These are phyloP conservation scores for Solanum sejunctum DNA, from an alignment of 257 asterid genomes.

Conservation along the genomic window DNA sequence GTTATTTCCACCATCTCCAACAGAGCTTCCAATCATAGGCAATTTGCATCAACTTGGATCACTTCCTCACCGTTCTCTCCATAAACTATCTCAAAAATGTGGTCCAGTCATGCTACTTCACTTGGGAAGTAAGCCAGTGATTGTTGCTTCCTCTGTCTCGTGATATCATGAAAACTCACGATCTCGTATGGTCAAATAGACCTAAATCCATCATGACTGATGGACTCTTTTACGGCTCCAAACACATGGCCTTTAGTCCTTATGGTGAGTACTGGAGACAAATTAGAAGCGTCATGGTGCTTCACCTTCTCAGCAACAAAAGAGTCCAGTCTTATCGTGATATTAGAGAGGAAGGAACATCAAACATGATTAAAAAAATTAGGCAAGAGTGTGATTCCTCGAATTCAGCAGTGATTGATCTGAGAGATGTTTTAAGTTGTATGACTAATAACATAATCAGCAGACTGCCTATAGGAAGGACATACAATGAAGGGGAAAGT, in stretches of 20 bases:
- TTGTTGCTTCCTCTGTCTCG: constrained; percentile 25
- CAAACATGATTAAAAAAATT: background rate
- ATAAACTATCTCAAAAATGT: constrained; percentile 14
- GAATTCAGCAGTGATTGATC: background rate
- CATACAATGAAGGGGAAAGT: constrained; percentile 11
- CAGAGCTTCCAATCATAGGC: constrained; percentile 30
- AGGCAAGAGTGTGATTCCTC: no score
- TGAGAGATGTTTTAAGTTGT: constrained; percentile 10
- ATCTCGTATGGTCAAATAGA: constrained; percentile 22
- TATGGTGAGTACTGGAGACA: constrained; percentile 42
- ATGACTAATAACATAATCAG: constrained; percentile 27
- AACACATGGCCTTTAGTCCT: constrained; percentile 16
- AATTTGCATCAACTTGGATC: constrained; percentile 28
- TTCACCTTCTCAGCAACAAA: constrained; percentile 32
- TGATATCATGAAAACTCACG: constrained; percentile 34
- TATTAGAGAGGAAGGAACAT: constrained; percentile 29
- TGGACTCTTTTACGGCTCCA: constrained; percentile 3
- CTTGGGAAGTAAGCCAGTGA: constrained; percentile 24
- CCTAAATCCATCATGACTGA: constrained; percentile 14
- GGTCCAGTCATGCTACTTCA: constrained; percentile 36
- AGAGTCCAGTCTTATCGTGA: constrained; percentile 24
- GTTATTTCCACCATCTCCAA: constrained; percentile 28
- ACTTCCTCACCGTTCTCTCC: constrained; percentile 30
- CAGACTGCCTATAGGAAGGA: constrained; percentile 31
- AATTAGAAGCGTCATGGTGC: constrained; percentile 18